These are phyloP conservation scores for Thielaviopsis cerberus DNA, from an alignment of 2,329 filamentous ascomycete genomes.

Conservation along the genomic window DNA sequence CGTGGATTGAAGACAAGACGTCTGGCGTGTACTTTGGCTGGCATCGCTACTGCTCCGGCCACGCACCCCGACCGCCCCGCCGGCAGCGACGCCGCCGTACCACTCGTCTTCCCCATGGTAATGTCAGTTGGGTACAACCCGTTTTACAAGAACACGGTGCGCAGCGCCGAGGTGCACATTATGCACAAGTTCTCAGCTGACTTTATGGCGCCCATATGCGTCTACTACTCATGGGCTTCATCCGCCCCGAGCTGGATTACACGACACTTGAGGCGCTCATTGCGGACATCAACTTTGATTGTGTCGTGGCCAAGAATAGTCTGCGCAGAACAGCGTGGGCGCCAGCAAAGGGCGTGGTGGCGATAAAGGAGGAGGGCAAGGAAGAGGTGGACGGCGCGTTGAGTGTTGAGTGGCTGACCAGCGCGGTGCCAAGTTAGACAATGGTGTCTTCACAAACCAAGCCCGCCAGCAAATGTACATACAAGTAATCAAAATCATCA, in stretches of 20 bases:
- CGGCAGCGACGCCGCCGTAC: conserved; percentile 16
- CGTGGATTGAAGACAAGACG: conserved; percentile 44
- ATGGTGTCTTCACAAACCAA: conserved; percentile 1
- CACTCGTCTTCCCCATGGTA: conserved; percentile 58
- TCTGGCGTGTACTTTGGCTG: conserved; percentile 91
- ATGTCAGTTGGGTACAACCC: conserved; percentile 95
- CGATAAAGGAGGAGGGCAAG: conserved; percentile 15
- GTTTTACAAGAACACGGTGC: conserved; percentile 81
- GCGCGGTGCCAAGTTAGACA: conserved; percentile 14
- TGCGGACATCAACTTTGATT: conserved; percentile 75
- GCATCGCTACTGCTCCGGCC: conserved; percentile 48
- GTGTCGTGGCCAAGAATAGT: conserved; percentile 60
- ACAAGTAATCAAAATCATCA: background rate
- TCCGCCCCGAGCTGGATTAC: conserved; percentile 81
- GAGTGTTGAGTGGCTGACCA: conserved; percentile 24
- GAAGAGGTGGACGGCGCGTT: conserved; percentile 15
- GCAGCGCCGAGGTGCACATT: conserved; percentile 79
- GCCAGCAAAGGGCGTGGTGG: conserved; percentile 22
- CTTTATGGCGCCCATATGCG: conserved; percentile 68
- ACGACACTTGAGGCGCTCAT: conserved; percentile 64
- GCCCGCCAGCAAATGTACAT: too few species aligned
- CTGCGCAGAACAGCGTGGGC: conserved; percentile 47
- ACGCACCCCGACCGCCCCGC: conserved; percentile 25
- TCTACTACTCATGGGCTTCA: conserved; percentile 66
- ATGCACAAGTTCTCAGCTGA: conserved; percentile 58